Conservation (phyloP, 805 yeast genomes). For the Nakazawaea molendinolei region DNA sequence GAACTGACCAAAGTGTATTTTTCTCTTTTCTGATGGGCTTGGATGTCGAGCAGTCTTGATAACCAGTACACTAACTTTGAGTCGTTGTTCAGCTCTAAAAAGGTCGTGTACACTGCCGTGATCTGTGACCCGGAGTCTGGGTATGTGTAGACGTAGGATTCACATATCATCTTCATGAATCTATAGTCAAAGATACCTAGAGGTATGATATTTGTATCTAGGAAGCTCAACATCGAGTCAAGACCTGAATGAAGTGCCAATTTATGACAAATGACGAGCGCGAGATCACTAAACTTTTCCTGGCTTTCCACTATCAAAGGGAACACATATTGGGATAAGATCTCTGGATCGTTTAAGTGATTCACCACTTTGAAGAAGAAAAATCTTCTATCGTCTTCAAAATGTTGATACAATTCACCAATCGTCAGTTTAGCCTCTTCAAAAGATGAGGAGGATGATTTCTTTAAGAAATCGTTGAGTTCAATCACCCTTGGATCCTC, state of each 20-base stretch:
- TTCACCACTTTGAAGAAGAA: conserved; percentile 1
- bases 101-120: background rate
- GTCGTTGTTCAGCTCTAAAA: background rate
- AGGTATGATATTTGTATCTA: conserved; percentile 2
- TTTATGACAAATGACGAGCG: background rate
- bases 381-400: background rate
- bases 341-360: background rate
- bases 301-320: background rate
- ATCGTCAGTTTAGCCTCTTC: too few species aligned
- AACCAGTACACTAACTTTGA: conserved; percentile 1
- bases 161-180: conserved; percentile 1
- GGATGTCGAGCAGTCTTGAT: background rate
- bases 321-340: background rate
- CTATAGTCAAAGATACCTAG: conserved; percentile 2
- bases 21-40: background rate
- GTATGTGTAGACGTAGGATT: background rate
- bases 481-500: conserved; percentile 5
- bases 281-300: background rate
- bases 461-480: conserved; percentile 5
- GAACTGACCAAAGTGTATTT: conserved; percentile 2
- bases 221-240: background rate
- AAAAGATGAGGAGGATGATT: too few species aligned
- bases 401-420: background rate
- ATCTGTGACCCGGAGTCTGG: conserved; percentile 5
- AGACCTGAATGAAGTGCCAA: background rate